Percentiles rank a stretch among this genome's conserved stretches.
These are phyloP conservation scores for Shiraia bambusicola DNA, from an alignment of 2,329 filamentous ascomycete species.

Conservation along the genomic window DNA sequence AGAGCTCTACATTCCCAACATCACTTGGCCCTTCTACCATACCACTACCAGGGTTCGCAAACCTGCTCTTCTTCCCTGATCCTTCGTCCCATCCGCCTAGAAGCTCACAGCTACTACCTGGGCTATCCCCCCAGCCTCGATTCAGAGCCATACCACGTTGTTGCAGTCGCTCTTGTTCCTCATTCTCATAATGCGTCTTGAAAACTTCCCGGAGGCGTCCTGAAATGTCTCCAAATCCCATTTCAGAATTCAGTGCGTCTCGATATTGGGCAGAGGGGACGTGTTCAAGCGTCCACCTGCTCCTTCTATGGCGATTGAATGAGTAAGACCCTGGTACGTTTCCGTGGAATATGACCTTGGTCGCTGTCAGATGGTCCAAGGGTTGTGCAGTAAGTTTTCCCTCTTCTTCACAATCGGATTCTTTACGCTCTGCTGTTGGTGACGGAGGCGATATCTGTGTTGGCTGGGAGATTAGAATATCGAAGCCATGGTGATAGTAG, in stretches of 20 bases:
- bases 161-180: conserved; percentile 55
- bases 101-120: conserved; percentile 79
- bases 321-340: conserved; percentile 96
- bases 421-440: conserved; percentile 58
- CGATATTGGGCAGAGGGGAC: conserved; percentile 46
- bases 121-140: conserved; percentile 86
- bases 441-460: conserved; percentile 52
- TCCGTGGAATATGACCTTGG: conserved; percentile 89
- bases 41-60: conserved; percentile 38
- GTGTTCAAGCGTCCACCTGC: conserved; percentile 75
- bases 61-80: conserved; percentile 37
- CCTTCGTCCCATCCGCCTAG: conserved; percentile 69
- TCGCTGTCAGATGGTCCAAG: conserved; percentile 72
- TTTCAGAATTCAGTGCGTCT: conserved; percentile 69
- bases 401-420: conserved; percentile 24
- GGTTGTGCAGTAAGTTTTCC: conserved; percentile 35
- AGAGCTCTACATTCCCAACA: conserved; percentile 77
- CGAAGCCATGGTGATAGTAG: conserved; percentile 94
- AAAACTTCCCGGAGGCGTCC: conserved; percentile 67
- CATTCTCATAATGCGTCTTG: conserved; percentile 63
- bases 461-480: conserved; percentile 83
- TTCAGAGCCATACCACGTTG: conserved; percentile 79
- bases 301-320: conserved; percentile 90
- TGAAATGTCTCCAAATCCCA: conserved; percentile 61
- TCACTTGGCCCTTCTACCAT: conserved; percentile 51